Conservation (phyloP, 257 asterid genomes). For the Primulina tabacum region DNA sequence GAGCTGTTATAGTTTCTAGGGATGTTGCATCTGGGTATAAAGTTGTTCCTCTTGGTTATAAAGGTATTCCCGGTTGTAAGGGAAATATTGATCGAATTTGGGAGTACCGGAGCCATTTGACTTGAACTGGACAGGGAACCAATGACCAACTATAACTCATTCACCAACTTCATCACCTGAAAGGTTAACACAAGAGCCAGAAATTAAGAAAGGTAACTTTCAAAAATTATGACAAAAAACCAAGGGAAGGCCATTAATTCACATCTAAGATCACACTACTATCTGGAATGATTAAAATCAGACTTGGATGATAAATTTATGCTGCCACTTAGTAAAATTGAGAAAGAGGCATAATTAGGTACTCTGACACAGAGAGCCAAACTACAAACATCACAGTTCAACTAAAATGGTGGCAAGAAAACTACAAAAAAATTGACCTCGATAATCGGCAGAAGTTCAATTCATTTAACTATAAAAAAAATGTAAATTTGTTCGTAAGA, state of each 20-base stretch:
- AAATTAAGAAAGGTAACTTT: background rate
- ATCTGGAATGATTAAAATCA: too few relatives aligned
- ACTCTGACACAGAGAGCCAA: background rate
- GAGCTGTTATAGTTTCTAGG: slow-evolving; percentile 40
- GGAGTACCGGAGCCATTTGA: slow-evolving; percentile 56
- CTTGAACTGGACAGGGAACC: slow-evolving; percentile 25
- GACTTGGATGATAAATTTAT: background rate
- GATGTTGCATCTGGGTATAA: slow-evolving; percentile 46
- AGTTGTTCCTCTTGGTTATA: slow-evolving; percentile 34
- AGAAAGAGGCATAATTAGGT: background rate
- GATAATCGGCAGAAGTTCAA: background rate
- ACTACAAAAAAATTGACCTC: background rate
- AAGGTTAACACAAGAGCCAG: slow-evolving; percentile 10
- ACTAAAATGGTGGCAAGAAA: background rate
- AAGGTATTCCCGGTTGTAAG: slow-evolving; percentile 43
- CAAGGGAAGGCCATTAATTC: background rate
- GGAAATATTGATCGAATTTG: slow-evolving; percentile 45
- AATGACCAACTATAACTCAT: slow-evolving; percentile 30
- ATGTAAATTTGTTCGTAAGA: background rate
- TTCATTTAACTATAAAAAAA: background rate
- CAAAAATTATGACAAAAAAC: background rate
- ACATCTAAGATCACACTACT: too few relatives aligned
- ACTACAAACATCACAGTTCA: background rate
- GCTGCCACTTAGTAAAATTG: background rate
- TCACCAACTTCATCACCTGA: slow-evolving; percentile 45